phyloP scores from a whole-genome alignment of 768 basidiomycete species.

The Suillus placidus region DNA sequence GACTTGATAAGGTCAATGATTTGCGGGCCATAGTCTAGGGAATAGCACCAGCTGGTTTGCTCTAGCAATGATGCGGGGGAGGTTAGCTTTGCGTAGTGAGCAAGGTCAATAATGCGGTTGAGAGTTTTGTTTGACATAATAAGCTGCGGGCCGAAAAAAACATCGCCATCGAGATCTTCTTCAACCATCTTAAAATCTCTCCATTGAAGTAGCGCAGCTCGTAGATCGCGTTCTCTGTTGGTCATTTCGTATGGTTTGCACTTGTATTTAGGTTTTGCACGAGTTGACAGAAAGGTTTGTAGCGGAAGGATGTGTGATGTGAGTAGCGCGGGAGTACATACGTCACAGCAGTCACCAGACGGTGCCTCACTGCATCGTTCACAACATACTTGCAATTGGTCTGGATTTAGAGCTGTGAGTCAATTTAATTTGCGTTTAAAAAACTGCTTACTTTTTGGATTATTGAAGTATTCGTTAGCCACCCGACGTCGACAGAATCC shows the following conservation, averaged over 20 bases:
- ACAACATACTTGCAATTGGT: background rate
- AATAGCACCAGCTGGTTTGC: conserved; percentile 26
- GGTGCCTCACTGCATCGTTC: background rate
- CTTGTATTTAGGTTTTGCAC: background rate
- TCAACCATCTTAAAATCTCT: conserved; percentile 1
- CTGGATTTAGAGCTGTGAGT: no score
- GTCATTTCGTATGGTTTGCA: background rate
- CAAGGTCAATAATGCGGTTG: conserved; percentile 32
- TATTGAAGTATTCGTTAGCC: conserved; percentile 3
- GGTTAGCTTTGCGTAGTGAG: conserved; percentile 23
- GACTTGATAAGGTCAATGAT: conserved; percentile 1
- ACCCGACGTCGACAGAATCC: background rate
- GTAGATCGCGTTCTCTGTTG: background rate
- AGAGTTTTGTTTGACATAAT: conserved; percentile 25
- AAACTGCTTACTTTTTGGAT: background rate
- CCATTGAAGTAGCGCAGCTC: conserved; percentile 1
- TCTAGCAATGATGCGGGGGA: background rate
- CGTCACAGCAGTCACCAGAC: conserved; percentile 4
- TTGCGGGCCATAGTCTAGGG: conserved; percentile 13
- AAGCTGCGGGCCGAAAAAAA: conserved; percentile 8
- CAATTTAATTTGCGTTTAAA: no score
- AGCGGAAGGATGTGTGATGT: background rate
- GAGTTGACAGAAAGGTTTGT: no score
- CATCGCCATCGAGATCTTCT: background rate
- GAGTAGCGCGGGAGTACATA: background rate